These are phyloP conservation scores for Orychophragmus violaceus DNA, from an alignment of 345 rosid species.

Conservation along the genomic window DNA sequence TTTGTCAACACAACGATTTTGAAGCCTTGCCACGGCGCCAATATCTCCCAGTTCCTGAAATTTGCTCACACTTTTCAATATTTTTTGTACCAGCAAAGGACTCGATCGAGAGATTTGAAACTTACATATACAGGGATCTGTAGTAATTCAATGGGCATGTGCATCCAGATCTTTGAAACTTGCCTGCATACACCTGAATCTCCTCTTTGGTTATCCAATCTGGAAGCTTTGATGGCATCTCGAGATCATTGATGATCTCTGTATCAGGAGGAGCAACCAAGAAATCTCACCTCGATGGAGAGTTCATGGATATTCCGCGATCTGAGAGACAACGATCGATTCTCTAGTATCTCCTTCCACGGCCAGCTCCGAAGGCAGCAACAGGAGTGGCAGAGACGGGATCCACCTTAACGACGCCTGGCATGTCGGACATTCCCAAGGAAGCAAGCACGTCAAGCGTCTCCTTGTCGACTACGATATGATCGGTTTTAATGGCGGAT, in stretches of 20 bases:
- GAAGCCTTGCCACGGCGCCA: constrained; percentile 52
- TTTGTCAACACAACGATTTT: constrained; percentile 45
- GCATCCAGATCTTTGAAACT: constrained; percentile 60
- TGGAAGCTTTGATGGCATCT: too few species aligned
- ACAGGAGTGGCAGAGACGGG: constrained; percentile 27
- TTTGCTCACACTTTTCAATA: neutral
- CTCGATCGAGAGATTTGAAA: neutral
- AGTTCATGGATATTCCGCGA: too few species aligned
- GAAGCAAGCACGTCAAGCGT: constrained; percentile 62
- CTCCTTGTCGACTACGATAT: constrained; percentile 58
- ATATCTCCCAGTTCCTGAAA: too few species aligned
- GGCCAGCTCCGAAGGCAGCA: constrained; percentile 25
- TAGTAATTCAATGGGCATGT: constrained; percentile 54
- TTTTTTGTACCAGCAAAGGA: neutral
- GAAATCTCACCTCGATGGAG: too few species aligned
- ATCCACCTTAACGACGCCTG: constrained; percentile 40
- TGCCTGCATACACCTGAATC: too few species aligned
- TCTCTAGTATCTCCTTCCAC: constrained; percentile 36
- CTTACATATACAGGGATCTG: constrained; percentile 55
- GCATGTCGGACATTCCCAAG: constrained; percentile 47
- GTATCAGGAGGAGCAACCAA: too few species aligned
- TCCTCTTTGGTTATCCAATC: too few species aligned
- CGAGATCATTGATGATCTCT: too few species aligned
- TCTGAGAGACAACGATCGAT: too few species aligned
- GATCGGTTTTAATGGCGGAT: constrained; percentile 57